These are phyloP conservation scores for Pleurotus cornucopiae DNA, from an alignment of 768 basidiomycete species.

Conservation along the genomic window DNA sequence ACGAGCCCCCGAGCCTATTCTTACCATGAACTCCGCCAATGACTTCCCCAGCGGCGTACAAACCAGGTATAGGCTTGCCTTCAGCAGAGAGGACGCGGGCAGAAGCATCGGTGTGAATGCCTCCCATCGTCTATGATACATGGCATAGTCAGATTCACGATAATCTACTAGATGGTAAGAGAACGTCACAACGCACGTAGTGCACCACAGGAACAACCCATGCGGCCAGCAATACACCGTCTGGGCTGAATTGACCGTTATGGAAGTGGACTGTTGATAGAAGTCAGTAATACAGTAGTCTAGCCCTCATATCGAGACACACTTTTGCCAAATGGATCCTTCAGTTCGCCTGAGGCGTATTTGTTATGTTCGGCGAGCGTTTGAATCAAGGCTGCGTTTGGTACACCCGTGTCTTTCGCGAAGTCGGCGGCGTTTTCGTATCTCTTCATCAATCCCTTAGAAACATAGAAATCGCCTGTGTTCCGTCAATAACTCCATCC, in stretches of 20 bases:
- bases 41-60: slow-evolving; percentile 22
- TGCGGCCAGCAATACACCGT: slow-evolving; percentile 18
- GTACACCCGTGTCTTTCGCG: slow-evolving; percentile 12
- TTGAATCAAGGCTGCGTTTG: slow-evolving; percentile 9
- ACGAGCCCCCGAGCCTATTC: slow-evolving; percentile 23
- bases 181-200: slow-evolving; percentile 12
- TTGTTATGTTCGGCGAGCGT: slow-evolving; percentile 14
- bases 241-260: slow-evolving; percentile 10
- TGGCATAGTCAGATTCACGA: background rate
- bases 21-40: slow-evolving; percentile 25
- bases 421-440: slow-evolving; percentile 17
- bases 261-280: slow-evolving; percentile 8
- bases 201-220: slow-evolving; percentile 23
- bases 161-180: background rate
- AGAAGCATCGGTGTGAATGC: slow-evolving; percentile 16
- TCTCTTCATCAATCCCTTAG: slow-evolving; percentile 21
- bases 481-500: too few species aligned
- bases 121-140: slow-evolving; percentile 21
- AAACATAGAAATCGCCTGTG: slow-evolving; percentile 21
- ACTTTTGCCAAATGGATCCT: slow-evolving; percentile 17
- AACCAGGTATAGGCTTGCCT: slow-evolving; percentile 15
- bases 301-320: background rate
- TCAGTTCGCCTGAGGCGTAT: slow-evolving; percentile 11
- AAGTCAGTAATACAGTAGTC: background rate
- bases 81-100: slow-evolving; percentile 16